phyloP scores from a whole-genome alignment of 371 early-diverging fungal genomes.

The Mortierella sp. region DNA sequence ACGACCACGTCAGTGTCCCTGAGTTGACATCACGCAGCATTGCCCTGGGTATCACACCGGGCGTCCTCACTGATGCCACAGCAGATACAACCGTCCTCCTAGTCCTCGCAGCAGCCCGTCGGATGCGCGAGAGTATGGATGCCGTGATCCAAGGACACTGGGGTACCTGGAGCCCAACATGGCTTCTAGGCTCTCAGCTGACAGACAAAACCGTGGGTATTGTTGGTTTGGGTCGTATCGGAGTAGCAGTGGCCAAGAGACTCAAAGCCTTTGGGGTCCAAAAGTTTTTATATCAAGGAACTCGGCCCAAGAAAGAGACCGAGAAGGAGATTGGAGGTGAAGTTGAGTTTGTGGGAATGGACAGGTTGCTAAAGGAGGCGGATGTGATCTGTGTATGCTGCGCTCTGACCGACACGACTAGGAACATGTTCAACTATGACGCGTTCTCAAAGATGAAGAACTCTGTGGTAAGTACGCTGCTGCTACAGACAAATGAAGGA shows the following conservation, averaged over 20 bases:
- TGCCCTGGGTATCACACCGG: conserved; percentile 86
- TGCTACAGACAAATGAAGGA: no score
- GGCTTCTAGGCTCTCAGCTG: conserved; percentile 82
- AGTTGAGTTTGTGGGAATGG: conserved; percentile 63
- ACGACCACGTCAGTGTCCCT: conserved; percentile 81
- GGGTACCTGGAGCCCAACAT: conserved; percentile 76
- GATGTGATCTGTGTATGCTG: conserved; percentile 84
- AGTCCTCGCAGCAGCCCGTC: conserved; percentile 77
- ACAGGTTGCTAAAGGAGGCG: conserved; percentile 66
- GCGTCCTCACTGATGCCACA: conserved; percentile 88
- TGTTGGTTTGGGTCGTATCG: conserved; percentile 89
- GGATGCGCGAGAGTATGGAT: conserved; percentile 69
- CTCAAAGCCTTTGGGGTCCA: conserved; percentile 76
- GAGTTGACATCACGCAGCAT: conserved; percentile 63
- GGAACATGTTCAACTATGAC: conserved; percentile 73
- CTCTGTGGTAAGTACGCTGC: conserved; percentile 58
- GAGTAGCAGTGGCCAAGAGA: conserved; percentile 77
- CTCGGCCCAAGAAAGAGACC: conserved; percentile 56
- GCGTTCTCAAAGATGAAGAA: conserved; percentile 80
- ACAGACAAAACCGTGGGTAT: conserved; percentile 84
- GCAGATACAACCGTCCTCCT: conserved; percentile 85
- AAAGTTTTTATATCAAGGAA: conserved; percentile 66
- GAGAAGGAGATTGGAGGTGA: conserved; percentile 40
- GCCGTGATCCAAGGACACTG: conserved; percentile 72
- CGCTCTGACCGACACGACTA: conserved; percentile 76